Evolutionary conservation across 257 asterid species (phyloP), one percentile per base, ranked within the genome.

Genomic region (Gentiana straminea): DNA sequence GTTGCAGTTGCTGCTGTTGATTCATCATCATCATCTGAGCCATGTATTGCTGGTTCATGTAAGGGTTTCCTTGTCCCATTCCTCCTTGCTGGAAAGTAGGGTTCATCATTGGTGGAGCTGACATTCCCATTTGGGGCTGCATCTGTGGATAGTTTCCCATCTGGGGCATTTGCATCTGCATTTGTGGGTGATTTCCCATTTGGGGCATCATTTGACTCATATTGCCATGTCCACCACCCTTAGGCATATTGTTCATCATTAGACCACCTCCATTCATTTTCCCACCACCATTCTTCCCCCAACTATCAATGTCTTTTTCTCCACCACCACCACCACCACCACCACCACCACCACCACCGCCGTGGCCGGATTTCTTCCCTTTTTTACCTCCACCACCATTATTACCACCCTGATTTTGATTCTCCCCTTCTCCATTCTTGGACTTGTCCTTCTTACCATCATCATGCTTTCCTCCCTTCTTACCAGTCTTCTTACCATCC

Each of bases 1-100:
- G 24, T 24, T 24, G 24, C 24, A 24, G 24, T 24, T 24, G 24
- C 24, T 74, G 85, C 52, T 82, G 87, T 52, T 75, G 46, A 41
- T 41, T 41, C 46, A 41, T 66, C 86, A 75, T 84, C 87, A 82
- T 82, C 91, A 78, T 81, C 36, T 41, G 46, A 15, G 47, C 64
- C 59, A 52, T 53, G 59, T 62, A 62, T 43, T 62, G 66, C 59
- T 53, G 67, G 54, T 45, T 54, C 67, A 62, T 62, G 8, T 44
- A 62, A 33, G 60, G 67, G 48, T 62, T 62, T 8, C 45, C 45
- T 39, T 39, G 45, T 8, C 45, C 45, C 45, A 39, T 39, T 39
- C 45, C 45, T 39, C 45, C 45, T 39, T 39, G 45, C 1, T 39
- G 8, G 7, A 39, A 4, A 5, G 45, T 8, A 8, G 45, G 45